phyloP scores from a whole-genome alignment of 805 yeast species.

The Torulaspora microellipsoides region DNA sequence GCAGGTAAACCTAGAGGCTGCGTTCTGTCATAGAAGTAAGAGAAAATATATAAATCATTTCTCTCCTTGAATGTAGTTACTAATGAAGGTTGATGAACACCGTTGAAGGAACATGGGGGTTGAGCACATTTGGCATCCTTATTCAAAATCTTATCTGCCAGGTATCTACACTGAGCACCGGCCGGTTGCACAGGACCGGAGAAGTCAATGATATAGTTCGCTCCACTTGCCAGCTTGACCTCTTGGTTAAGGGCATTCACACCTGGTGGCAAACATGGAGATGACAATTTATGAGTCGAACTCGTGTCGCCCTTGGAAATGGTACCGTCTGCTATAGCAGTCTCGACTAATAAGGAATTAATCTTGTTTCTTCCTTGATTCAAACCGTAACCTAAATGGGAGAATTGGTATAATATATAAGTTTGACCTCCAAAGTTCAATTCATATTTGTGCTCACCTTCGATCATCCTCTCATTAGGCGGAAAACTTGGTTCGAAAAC shows the following conservation, averaged over 20 bases:
- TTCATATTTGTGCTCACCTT: conserved; percentile 84
- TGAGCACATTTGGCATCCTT: conserved; percentile 72
- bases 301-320: conserved; percentile 37
- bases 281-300: conserved; percentile 46
- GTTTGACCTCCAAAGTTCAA: conserved; percentile 76
- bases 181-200: conserved; percentile 60
- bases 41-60: conserved; percentile 82
- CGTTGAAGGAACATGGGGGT: conserved; percentile 92
- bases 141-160: conserved; percentile 78
- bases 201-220: conserved; percentile 52
- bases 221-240: conserved; percentile 51
- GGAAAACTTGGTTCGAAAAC: conserved; percentile 90
- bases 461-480: conserved; percentile 58
- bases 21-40: conserved; percentile 93
- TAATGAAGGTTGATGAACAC: conserved; percentile 94
- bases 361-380: conserved; percentile 89
- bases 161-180: conserved; percentile 78
- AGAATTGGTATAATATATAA: conserved; percentile 82
- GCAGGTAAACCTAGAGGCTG: conserved; percentile 93
- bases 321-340: conserved; percentile 41
- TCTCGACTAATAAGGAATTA: conserved; percentile 57
- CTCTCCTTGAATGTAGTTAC: conserved; percentile 65
- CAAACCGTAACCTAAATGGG: conserved; percentile 93
- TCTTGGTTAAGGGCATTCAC: conserved; percentile 51
- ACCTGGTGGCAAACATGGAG: conserved; percentile 90